Evolutionary conservation across 2,329 filamentous ascomycete genomes (phyloP).

Genomic region (Apiospora phragmitis): DNA sequence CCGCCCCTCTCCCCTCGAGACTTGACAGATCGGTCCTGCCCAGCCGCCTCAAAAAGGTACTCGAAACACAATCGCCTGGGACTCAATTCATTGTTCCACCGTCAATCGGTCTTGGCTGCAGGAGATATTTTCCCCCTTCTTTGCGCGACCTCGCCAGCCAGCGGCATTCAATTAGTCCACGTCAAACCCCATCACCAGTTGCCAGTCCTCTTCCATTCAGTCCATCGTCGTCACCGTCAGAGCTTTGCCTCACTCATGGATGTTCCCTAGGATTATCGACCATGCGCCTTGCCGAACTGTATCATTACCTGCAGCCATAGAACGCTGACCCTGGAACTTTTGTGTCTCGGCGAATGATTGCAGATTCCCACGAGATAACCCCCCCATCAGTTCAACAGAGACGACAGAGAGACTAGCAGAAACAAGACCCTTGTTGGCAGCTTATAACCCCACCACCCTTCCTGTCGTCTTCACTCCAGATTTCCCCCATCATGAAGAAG

Average conservation of each 20-base stretch:
- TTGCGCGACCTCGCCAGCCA: neutral
- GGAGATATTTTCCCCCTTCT: neutral
- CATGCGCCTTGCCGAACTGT: constrained; percentile 10
- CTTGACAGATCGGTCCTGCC: neutral
- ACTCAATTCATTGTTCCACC: constrained; percentile 2
- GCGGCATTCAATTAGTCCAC: neutral
- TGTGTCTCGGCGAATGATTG: neutral
- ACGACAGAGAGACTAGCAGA: constrained; percentile 1
- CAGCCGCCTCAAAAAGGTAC: constrained; percentile 4
- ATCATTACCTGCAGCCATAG: constrained; percentile 13
- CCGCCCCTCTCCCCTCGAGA: neutral
- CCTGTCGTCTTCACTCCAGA: constrained; percentile 4
- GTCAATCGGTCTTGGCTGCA: constrained; percentile 6
- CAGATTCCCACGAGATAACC: neutral
- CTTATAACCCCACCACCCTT: constrained; percentile 7
- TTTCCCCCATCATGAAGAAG: constrained; percentile 47
- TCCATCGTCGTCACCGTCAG: neutral
- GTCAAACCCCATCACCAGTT: neutral
- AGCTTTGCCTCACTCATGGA: neutral
- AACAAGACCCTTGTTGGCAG: constrained; percentile 3
- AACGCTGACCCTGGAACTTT: constrained; percentile 1
- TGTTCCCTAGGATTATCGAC: constrained; percentile 7
- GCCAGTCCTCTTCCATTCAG: neutral
- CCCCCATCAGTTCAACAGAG: neutral
- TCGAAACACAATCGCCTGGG: constrained; percentile 2